Percentiles rank a stretch among this genome's conserved stretches.
Conservation (phyloP, 306 rosid genomes). For the Macrotyloma uniflorum region DNA sequence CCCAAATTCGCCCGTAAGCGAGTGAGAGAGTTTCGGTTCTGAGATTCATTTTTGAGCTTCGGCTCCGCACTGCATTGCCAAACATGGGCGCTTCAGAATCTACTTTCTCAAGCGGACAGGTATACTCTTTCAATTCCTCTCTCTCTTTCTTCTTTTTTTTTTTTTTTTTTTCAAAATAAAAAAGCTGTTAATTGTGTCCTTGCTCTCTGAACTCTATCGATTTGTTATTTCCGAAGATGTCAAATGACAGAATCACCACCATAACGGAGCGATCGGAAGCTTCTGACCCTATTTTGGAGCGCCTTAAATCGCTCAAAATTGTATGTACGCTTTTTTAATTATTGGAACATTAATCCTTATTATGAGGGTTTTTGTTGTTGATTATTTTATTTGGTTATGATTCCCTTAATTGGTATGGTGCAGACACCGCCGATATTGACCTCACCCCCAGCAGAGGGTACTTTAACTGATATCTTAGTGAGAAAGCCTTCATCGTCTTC, state of each 20-base stretch:
- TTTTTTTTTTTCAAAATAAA: background rate
- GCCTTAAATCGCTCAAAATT: conserved; percentile 71
- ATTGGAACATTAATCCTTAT: background rate
- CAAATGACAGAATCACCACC: conserved; percentile 80
- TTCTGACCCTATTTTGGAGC: conserved; percentile 72
- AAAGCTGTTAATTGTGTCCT: background rate
- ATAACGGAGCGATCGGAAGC: conserved; percentile 65
- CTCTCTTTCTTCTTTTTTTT: no score
- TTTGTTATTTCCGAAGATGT: conserved; percentile 46
- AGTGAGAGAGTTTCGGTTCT: background rate
- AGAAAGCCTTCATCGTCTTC: conserved; percentile 78
- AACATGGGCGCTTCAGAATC: conserved; percentile 94
- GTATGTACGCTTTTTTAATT: conserved; percentile 43
- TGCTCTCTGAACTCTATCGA: conserved; percentile 19
- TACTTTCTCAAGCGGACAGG: conserved; percentile 60
- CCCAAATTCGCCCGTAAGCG: background rate
- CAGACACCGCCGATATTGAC: conserved; percentile 86
- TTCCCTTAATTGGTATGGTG: conserved; percentile 23
- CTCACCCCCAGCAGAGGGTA: conserved; percentile 73
- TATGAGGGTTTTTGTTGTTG: conserved; percentile 27
- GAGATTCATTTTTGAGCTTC: conserved; percentile 34
- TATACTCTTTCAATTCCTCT: conserved; percentile 10
- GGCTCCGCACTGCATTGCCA: background rate
- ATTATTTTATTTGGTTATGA: background rate
- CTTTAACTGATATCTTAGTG: conserved; percentile 88